phyloP scores from a whole-genome alignment of 805 yeast genomes.

The Kodamaea lidongshanica region DNA sequence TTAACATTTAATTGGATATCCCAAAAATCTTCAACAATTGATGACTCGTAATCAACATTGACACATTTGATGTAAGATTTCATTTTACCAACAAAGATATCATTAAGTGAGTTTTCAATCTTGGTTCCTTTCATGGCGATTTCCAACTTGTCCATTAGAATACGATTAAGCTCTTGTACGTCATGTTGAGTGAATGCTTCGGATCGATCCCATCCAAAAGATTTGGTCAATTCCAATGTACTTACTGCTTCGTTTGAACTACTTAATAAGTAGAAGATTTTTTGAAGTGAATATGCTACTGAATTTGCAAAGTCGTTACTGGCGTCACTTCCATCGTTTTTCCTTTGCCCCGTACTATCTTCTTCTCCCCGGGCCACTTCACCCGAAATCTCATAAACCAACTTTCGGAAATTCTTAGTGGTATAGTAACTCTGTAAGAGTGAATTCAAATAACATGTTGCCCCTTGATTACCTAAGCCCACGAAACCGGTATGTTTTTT shows the following conservation, averaged over 20 bases:
- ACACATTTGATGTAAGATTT: conserved; percentile 89
- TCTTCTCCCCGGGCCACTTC: conserved; percentile 45
- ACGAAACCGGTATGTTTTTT: conserved; percentile 84
- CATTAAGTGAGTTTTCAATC: conserved; percentile 52
- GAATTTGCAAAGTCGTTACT: conserved; percentile 25
- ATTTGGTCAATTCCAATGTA: conserved; percentile 77
- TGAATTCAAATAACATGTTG: conserved; percentile 94
- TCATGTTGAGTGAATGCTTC: conserved; percentile 98
- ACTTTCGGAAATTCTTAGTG: conserved; percentile 72
- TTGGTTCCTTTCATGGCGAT: conserved; percentile 83
- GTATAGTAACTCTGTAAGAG: conserved; percentile 84
- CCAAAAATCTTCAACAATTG: conserved; percentile 94
- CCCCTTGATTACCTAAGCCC: conserved; percentile 95
- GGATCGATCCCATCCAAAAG: conserved; percentile 95
- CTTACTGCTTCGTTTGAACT: conserved; percentile 72
- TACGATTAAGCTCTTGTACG: conserved; percentile 92
- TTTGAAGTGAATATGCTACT: conserved; percentile 81
- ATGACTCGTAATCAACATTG: conserved; percentile 86
- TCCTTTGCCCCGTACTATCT: conserved; percentile 1
- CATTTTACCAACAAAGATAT: conserved; percentile 94
- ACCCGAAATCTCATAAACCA: conserved; percentile 80
- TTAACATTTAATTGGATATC: conserved; percentile 94
- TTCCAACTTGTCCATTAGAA: conserved; percentile 90
- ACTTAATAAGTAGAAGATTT: conserved; percentile 75
- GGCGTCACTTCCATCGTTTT: no score